These are phyloP conservation scores for Annulohypoxylon truncatum DNA, from an alignment of 2,329 filamentous ascomycete genomes.

Conservation along the genomic window DNA sequence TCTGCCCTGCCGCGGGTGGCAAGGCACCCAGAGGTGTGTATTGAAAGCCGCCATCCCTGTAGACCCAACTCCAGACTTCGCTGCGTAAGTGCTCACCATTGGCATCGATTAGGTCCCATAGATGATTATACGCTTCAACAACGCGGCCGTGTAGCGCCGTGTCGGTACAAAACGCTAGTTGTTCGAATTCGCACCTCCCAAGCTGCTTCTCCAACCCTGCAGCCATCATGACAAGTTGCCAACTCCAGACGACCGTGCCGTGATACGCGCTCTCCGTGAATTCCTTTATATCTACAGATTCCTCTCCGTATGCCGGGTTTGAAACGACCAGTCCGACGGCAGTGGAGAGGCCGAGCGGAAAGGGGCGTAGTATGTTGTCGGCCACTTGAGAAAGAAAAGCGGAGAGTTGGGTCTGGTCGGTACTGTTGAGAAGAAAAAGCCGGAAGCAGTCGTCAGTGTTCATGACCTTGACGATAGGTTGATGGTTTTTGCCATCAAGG, in stretches of 20 bases:
- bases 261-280: conserved; percentile 71
- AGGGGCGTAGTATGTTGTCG: conserved; percentile 66
- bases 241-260: conserved; percentile 73
- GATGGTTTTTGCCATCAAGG: conserved; percentile 63
- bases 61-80: conserved; percentile 74
- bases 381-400: conserved; percentile 67
- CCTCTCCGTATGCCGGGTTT: conserved; percentile 68
- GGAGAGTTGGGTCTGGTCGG: conserved; percentile 67
- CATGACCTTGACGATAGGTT: conserved; percentile 65
- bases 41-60: conserved; percentile 59
- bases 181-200: conserved; percentile 57
- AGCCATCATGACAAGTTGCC: conserved; percentile 74
- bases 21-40: conserved; percentile 64
- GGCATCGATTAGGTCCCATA: conserved; percentile 71
- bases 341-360: conserved; percentile 68
- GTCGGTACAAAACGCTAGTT: conserved; percentile 64
- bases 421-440: conserved; percentile 70
- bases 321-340: conserved; percentile 68
- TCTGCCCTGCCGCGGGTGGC: conserved; percentile 58
- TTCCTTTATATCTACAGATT: conserved; percentile 59
- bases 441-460: conserved; percentile 74
- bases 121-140: conserved; percentile 64
- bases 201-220: conserved; percentile 69
- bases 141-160: conserved; percentile 57
- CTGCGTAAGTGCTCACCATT: conserved; percentile 64